phyloP scores from a whole-genome alignment of 805 yeast genomes.

The Sugiyamaella floridensis region DNA sequence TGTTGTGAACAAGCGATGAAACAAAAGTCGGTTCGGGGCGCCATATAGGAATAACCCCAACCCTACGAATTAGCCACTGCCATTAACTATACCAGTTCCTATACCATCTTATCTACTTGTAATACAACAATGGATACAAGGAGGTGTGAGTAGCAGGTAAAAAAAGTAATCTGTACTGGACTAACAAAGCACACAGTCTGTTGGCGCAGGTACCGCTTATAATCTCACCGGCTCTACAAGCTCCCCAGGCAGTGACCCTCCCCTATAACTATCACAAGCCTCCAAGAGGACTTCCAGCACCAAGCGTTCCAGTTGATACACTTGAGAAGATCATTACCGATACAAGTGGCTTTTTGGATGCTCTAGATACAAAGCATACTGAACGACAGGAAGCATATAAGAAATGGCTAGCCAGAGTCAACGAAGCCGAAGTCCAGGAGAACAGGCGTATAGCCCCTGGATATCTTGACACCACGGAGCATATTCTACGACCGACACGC shows the following conservation, averaged over 20 bases:
- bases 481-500: slow-evolving; percentile 23
- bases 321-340: slow-evolving; percentile 31
- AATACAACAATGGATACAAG: background rate
- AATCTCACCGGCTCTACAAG: slow-evolving; percentile 44
- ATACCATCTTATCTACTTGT: background rate
- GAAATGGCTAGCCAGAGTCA: slow-evolving; percentile 30
- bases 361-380: slow-evolving; percentile 24
- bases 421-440: slow-evolving; percentile 19
- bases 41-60: background rate
- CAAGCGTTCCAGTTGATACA: slow-evolving; percentile 28
- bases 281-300: slow-evolving; percentile 31
- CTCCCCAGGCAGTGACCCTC: slow-evolving; percentile 50
- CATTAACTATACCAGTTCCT: too few species aligned
- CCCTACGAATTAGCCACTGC: background rate
- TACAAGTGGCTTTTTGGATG: slow-evolving; percentile 26
- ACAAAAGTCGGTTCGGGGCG: slow-evolving; percentile 24
- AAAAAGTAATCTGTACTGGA: background rate
- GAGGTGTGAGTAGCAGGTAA: background rate
- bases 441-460: slow-evolving; percentile 38
- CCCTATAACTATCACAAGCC: slow-evolving; percentile 41
- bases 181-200: slow-evolving; percentile 38
- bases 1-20: slow-evolving; percentile 25
- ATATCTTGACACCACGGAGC: slow-evolving; percentile 30
- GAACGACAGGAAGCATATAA: slow-evolving; percentile 23
- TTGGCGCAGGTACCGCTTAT: slow-evolving; percentile 50